A percentile compares a stretch with the other conserved stretches of the same genome.
phyloP scores from a whole-genome alignment of 352 stramenopile genomes.

The Phytophthora tubulina region DNA sequence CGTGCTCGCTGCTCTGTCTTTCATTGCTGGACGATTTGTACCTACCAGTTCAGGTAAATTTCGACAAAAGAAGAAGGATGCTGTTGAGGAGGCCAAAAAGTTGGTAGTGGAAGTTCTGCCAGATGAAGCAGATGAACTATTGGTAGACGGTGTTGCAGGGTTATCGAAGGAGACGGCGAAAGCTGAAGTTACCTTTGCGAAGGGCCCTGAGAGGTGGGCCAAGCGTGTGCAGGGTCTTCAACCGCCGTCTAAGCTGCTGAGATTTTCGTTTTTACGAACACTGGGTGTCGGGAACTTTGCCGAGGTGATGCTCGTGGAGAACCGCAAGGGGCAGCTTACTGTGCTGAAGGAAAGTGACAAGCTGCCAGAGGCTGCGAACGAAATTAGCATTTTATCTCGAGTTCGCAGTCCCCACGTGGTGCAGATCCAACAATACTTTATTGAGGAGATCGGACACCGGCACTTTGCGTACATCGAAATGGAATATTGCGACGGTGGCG shows the following conservation, averaged over 20 bases:
- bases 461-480: slow-evolving; percentile 89
- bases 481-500: slow-evolving; percentile 79
- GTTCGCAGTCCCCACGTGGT: slow-evolving; percentile 74
- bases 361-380: slow-evolving; percentile 78
- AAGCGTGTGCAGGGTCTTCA: slow-evolving; percentile 61
- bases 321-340: slow-evolving; percentile 46
- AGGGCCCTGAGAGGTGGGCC: slow-evolving; percentile 56
- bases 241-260: slow-evolving; percentile 67
- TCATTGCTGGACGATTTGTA: slow-evolving; percentile 48
- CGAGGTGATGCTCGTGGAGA: slow-evolving; percentile 79
- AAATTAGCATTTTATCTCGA: slow-evolving; percentile 72
- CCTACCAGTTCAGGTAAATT: slow-evolving; percentile 4
- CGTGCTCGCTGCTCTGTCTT: slow-evolving; percentile 54
- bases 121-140: slow-evolving; percentile 35
- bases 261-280: slow-evolving; percentile 70
- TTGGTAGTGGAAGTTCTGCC: slow-evolving; percentile 34
- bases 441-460: slow-evolving; percentile 79
- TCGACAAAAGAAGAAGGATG: slow-evolving; percentile 26
- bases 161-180: slow-evolving; percentile 34
- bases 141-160: slow-evolving; percentile 36
- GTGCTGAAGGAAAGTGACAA: slow-evolving; percentile 89
- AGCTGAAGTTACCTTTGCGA: slow-evolving; percentile 41
- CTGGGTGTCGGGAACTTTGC: slow-evolving; percentile 80
- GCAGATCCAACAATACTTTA: slow-evolving; percentile 78
- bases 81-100: slow-evolving; percentile 24